Percentiles rank a stretch among this genome's conserved stretches.
Evolutionary conservation across 2,329 filamentous ascomycete genomes (phyloP).

Genomic region (Microcera coccophila): DNA sequence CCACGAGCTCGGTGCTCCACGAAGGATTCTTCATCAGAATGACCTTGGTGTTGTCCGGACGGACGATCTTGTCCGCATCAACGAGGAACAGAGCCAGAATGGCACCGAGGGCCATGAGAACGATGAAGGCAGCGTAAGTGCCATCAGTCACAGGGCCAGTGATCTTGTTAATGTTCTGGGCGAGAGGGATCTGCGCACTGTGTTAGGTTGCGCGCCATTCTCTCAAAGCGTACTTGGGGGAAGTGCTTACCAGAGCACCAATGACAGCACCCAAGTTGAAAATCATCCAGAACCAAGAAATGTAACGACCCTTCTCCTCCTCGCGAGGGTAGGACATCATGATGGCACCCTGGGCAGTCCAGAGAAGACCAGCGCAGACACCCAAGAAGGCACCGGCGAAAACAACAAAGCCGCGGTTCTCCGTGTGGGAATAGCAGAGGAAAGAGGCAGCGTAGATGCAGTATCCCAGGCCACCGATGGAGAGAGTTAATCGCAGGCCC

Average conservation of each 20-base stretch:
- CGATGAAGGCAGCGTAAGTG: constrained; percentile 48
- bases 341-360: constrained; percentile 79
- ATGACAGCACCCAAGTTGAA: constrained; percentile 92
- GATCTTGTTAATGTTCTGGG: constrained; percentile 62
- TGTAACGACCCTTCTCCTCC: constrained; percentile 78
- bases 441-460: constrained; percentile 69
- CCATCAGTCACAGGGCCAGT: constrained; percentile 44
- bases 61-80: constrained; percentile 40
- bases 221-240: no score
- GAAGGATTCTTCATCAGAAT: constrained; percentile 36
- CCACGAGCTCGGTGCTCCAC: constrained; percentile 32
- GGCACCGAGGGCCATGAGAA: constrained; percentile 49
- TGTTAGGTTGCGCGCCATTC: constrained; percentile 3
- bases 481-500: constrained; percentile 64
- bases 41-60: constrained; percentile 36
- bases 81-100: constrained; percentile 45
- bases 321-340: constrained; percentile 90
- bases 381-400: constrained; percentile 75
- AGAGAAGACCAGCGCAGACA: constrained; percentile 73
- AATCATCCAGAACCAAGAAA: constrained; percentile 90
- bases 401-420: constrained; percentile 66
- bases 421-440: constrained; percentile 65
- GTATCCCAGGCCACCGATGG: constrained; percentile 73
- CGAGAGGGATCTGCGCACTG: constrained; percentile 57
- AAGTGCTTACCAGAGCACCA: constrained; percentile 57